These are phyloP conservation scores for Chlorencoelia australis DNA, from an alignment of 2,329 filamentous ascomycete species.

Conservation along the genomic window DNA sequence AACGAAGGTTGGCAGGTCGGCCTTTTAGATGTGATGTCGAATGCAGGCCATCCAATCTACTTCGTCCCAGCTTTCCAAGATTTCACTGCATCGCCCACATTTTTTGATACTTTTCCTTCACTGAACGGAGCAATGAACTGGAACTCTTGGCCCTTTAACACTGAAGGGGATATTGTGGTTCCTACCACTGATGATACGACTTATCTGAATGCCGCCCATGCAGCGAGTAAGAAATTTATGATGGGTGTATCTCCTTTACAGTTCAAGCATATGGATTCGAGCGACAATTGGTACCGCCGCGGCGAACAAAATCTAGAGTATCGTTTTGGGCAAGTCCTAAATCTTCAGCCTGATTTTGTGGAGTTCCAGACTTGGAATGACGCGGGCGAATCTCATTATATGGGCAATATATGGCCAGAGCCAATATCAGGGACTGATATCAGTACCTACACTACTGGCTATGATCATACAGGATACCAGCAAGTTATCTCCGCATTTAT, in stretches of 20 bases:
- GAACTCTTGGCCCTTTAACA: constrained; percentile 12
- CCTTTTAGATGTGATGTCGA: constrained; percentile 20
- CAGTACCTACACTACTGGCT: constrained; percentile 23
- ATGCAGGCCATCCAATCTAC: constrained; percentile 14
- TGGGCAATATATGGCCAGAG: constrained; percentile 31
- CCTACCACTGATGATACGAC: constrained; percentile 21
- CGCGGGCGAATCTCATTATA: constrained; percentile 31
- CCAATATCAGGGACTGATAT: constrained; percentile 22
- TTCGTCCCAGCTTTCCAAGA: constrained; percentile 13
- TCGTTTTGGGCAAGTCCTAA: constrained; percentile 25
- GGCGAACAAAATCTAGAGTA: constrained; percentile 30
- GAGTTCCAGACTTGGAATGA: constrained; percentile 34
- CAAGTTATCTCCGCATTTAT: constrained; percentile 29
- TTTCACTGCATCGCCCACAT: constrained; percentile 3
- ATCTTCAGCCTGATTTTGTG: constrained; percentile 29
- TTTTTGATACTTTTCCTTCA: constrained; percentile 7
- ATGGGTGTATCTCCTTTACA: constrained; percentile 31
- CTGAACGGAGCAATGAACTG: constrained; percentile 12
- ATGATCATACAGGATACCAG: constrained; percentile 29
- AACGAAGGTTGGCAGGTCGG: constrained; percentile 19
- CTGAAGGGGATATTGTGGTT: constrained; percentile 8
- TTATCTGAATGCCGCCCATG: constrained; percentile 24
- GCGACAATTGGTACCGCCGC: constrained; percentile 28
- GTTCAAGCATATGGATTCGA: constrained; percentile 28
- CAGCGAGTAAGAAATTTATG: constrained; percentile 29